These are phyloP conservation scores for Pogostemon cablin DNA, from an alignment of 257 asterid genomes.

Conservation along the genomic window DNA sequence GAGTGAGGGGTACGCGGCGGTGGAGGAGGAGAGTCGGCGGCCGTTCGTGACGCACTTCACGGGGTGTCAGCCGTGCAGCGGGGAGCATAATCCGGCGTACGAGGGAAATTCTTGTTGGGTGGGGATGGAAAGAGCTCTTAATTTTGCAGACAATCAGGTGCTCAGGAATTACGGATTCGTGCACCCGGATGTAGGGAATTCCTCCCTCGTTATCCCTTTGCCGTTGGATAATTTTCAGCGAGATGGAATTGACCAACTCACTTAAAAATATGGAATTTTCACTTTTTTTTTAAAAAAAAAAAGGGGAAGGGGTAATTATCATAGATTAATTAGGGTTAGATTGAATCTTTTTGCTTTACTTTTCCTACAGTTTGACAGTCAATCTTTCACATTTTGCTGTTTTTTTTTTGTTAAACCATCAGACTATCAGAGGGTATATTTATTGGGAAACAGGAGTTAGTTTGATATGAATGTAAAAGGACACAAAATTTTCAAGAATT, in stretches of 20 bases:
- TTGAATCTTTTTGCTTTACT: no score
- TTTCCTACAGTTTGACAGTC: no score
- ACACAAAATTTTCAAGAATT: no score
- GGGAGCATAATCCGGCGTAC: slow-evolving; percentile 60
- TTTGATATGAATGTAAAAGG: no score
- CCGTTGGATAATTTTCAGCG: slow-evolving; percentile 46
- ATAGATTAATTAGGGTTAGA: no score
- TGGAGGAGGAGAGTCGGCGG: slow-evolving; percentile 51
- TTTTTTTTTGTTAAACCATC: no score
- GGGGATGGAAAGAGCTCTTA: slow-evolving; percentile 71
- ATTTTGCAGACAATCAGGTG: slow-evolving; percentile 80
- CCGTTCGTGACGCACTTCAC: slow-evolving; percentile 87
- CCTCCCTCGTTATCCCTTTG: slow-evolving; percentile 40
- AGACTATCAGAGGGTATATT: no score
- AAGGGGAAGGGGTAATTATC: no score
- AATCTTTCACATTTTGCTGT: no score
- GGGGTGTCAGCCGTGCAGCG: slow-evolving; percentile 92
- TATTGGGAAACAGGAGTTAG: no score
- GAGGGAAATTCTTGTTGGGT: slow-evolving; percentile 56
- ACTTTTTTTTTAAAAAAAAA: neutral
- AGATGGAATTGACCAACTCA: slow-evolving; percentile 25
- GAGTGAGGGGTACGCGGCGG: slow-evolving; percentile 45
- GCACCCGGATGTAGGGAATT: slow-evolving; percentile 46
- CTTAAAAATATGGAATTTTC: slow-evolving; percentile 3
- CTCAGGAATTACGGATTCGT: slow-evolving; percentile 57